phyloP scores from a whole-genome alignment of 2,329 filamentous ascomycete genomes.

The Pseudogymnoascus sp. region DNA sequence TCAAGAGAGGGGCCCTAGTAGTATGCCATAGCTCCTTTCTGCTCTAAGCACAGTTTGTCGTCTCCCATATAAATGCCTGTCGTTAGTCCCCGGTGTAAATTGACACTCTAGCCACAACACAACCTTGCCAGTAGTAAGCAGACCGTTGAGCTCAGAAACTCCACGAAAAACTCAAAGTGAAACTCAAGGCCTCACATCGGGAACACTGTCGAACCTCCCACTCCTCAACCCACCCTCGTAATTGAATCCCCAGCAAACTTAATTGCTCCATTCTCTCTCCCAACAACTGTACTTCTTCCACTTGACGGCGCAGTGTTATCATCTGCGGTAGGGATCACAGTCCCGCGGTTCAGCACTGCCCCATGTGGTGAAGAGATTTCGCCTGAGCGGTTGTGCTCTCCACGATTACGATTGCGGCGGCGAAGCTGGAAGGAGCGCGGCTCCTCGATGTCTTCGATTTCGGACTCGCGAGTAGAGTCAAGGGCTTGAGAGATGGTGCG shows the following conservation, averaged over 20 bases:
- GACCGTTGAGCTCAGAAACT: neutral
- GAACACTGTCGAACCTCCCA: neutral
- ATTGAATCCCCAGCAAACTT: neutral
- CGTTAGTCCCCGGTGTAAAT: neutral
- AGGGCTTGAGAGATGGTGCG: conserved; percentile 50
- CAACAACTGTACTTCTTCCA: neutral
- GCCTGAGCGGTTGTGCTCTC: neutral
- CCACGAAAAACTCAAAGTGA: neutral
- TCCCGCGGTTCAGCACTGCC: neutral
- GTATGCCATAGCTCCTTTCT: neutral
- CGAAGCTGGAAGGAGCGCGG: conserved; percentile 1
- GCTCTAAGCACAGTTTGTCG: neutral
- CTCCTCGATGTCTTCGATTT: conserved; percentile 7
- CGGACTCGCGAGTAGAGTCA: conserved; percentile 33
- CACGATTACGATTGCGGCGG: neutral
- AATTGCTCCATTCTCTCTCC: neutral
- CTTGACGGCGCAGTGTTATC: neutral
- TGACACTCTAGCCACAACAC: neutral
- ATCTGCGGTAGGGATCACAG: neutral
- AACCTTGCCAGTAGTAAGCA: neutral
- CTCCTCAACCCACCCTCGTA: neutral
- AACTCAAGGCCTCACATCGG: neutral
- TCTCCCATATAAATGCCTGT: neutral
- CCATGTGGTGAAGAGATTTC: neutral
- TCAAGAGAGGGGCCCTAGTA: neutral